A percentile compares a stretch with the other conserved stretches of the same genome.
Conservation (phyloP, 352 stramenopile genomes). For the Vaucheria bursata region DNA sequence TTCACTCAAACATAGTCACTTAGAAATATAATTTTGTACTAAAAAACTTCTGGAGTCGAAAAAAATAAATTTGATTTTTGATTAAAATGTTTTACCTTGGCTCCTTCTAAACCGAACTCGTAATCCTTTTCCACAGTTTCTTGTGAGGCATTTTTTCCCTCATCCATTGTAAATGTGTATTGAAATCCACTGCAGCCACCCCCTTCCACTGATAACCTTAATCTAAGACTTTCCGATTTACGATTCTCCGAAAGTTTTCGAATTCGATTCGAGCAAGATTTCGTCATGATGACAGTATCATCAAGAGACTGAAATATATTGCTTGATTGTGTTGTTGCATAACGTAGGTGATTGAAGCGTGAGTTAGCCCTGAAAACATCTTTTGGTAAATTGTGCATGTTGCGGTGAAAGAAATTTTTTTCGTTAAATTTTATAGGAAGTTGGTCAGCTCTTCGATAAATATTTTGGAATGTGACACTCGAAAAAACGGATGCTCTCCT, state of each 20-base stretch:
- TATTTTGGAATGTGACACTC: no score
- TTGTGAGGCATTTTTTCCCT: constrained; percentile 44
- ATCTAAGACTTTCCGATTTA: constrained; percentile 44
- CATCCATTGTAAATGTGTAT: constrained; percentile 79
- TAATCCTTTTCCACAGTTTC: constrained; percentile 6
- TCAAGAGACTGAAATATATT: not conserved
- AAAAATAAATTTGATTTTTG: constrained; percentile 15
- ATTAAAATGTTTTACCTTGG: constrained; percentile 13
- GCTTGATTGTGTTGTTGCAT: no score
- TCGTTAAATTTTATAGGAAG: no score
- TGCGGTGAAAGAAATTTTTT: no score
- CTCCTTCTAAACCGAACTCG: constrained; percentile 14
- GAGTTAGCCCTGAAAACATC: no score
- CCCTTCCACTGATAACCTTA: constrained; percentile 76
- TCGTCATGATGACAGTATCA: constrained; percentile 45
- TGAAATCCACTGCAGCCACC: constrained; percentile 84
- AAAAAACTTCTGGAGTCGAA: constrained; percentile 4
- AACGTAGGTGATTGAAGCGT: no score
- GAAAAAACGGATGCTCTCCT: no score
- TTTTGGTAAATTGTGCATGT: no score
- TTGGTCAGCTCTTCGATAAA: no score
- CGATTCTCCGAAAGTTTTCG: constrained; percentile 37
- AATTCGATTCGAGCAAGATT: constrained; percentile 31
- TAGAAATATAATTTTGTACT: not conserved
- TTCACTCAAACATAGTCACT: no score